Evolutionary conservation across 2,329 filamentous ascomycete genomes (phyloP).

Genomic region (Colletotrichum sublineola): DNA sequence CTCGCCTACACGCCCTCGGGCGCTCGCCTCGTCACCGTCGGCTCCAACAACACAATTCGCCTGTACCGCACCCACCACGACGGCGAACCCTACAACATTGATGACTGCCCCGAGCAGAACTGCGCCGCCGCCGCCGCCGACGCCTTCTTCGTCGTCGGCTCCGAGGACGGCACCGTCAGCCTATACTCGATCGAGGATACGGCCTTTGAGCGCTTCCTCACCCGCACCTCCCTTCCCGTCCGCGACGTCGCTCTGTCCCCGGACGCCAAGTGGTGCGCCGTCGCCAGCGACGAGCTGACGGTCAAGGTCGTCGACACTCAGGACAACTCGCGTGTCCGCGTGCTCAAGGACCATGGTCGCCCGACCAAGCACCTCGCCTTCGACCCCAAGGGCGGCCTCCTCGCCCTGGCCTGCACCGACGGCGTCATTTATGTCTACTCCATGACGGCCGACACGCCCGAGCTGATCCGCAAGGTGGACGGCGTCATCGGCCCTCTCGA

Average conservation of each 20-base stretch:
- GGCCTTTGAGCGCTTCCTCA: conserved; percentile 83
- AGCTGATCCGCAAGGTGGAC: conserved; percentile 86
- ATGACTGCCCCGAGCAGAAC: conserved; percentile 91
- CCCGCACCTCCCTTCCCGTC: conserved; percentile 86
- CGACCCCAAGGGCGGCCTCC: conserved; percentile 80
- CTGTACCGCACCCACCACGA: conserved; percentile 93
- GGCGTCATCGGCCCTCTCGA: conserved; percentile 86
- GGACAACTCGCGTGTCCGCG: conserved; percentile 81
- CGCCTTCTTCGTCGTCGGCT: conserved; percentile 88
- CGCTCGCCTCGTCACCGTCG: conserved; percentile 87
- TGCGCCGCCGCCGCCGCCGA: conserved; percentile 80
- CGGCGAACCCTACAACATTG: conserved; percentile 92
- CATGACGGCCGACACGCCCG: conserved; percentile 80
- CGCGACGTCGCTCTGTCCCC: conserved; percentile 87
- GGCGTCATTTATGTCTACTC: conserved; percentile 93
- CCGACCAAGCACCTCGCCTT: conserved; percentile 94
- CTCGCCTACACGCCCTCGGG: conserved; percentile 93
- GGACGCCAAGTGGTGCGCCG: conserved; percentile 88
- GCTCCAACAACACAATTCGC: conserved; percentile 92
- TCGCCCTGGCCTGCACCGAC: conserved; percentile 88
- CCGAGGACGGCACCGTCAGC: conserved; percentile 96
- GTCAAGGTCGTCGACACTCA: conserved; percentile 89
- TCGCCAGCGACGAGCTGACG: conserved; percentile 95
- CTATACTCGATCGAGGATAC: conserved; percentile 85
- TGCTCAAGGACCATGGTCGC: conserved; percentile 85